A percentile compares a stretch with the other conserved stretches of the same genome.
These are phyloP conservation scores for Dipteronia sinensis DNA, from an alignment of 345 rosid genomes.

Conservation along the genomic window DNA sequence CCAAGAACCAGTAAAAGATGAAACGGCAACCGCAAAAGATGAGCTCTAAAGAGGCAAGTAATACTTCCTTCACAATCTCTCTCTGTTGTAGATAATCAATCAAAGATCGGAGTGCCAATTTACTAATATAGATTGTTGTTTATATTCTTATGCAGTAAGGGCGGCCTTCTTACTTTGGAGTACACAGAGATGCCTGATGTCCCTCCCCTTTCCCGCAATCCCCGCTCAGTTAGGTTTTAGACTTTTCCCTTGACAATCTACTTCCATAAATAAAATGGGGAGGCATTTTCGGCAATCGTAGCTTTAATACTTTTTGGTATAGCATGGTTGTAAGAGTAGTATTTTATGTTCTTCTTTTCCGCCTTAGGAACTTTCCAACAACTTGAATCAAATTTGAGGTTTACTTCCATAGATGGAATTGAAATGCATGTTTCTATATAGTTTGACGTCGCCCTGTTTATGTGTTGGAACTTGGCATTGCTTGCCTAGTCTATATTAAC, in stretches of 20 bases:
- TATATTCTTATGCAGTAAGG: background rate
- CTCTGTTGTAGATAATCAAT: background rate
- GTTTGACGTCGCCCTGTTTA: no score
- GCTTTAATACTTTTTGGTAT: background rate
- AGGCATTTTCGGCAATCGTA: slow-evolving; percentile 18
- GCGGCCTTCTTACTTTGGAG: background rate
- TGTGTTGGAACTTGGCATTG: no score
- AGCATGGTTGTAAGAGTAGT: background rate
- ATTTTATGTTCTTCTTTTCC: background rate
- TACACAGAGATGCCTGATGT: slow-evolving; percentile 14
- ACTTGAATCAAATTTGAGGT: background rate
- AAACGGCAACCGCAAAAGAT: slow-evolving; percentile 42
- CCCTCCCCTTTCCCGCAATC: background rate
- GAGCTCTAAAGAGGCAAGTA: slow-evolving; percentile 54
- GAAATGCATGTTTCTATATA: background rate
- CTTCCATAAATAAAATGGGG: slow-evolving; percentile 18
- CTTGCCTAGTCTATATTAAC: no score
- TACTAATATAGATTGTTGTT: background rate
- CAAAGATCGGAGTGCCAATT: background rate
- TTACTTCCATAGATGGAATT: background rate
- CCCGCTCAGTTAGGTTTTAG: background rate
- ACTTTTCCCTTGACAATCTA: background rate
- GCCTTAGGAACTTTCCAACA: background rate
- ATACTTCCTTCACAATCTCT: slow-evolving; percentile 4
- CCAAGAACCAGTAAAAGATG: slow-evolving; percentile 48